Evolutionary conservation across 2,329 filamentous ascomycete genomes (phyloP).

Genomic region (Fusarium siculi): DNA sequence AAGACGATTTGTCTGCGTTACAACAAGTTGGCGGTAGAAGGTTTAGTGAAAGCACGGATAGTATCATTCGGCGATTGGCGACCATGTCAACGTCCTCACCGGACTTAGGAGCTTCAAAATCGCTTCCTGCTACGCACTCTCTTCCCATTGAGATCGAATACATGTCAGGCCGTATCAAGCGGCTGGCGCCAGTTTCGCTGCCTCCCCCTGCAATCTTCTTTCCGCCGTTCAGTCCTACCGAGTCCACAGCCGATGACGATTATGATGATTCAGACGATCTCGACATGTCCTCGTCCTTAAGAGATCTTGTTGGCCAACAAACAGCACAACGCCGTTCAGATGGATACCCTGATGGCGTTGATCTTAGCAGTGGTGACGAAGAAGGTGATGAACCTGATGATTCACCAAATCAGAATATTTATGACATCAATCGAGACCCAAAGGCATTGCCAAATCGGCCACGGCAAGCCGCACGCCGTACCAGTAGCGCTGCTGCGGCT

Average conservation of each 20-base stretch:
- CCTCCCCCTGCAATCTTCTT: slow-evolving; percentile 65
- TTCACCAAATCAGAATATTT: slow-evolving; percentile 47
- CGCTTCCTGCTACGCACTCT: neutral
- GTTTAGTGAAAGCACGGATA: slow-evolving; percentile 50
- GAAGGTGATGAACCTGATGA: slow-evolving; percentile 54
- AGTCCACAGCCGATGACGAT: slow-evolving; percentile 49
- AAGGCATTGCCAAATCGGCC: slow-evolving; percentile 35
- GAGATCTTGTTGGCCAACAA: slow-evolving; percentile 47
- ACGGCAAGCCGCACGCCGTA: slow-evolving; percentile 28
- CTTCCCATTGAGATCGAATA: slow-evolving; percentile 58
- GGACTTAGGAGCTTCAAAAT: neutral
- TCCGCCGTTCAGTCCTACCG: slow-evolving; percentile 57
- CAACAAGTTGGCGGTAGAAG: slow-evolving; percentile 1
- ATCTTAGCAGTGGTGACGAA: slow-evolving; percentile 55
- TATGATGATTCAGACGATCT: slow-evolving; percentile 43
- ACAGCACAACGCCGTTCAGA: slow-evolving; percentile 54
- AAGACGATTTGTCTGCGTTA: slow-evolving; percentile 20
- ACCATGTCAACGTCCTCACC: slow-evolving; percentile 56
- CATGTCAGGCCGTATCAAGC: slow-evolving; percentile 54
- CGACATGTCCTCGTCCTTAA: slow-evolving; percentile 45
- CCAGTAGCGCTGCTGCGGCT: slow-evolving; percentile 49
- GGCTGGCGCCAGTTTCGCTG: slow-evolving; percentile 59
- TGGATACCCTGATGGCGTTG: slow-evolving; percentile 54
- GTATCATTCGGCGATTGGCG: slow-evolving; percentile 55
- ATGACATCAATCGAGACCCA: slow-evolving; percentile 38